phyloP scores from a whole-genome alignment of 345 rosid species.

The Orychophragmus violaceus region DNA sequence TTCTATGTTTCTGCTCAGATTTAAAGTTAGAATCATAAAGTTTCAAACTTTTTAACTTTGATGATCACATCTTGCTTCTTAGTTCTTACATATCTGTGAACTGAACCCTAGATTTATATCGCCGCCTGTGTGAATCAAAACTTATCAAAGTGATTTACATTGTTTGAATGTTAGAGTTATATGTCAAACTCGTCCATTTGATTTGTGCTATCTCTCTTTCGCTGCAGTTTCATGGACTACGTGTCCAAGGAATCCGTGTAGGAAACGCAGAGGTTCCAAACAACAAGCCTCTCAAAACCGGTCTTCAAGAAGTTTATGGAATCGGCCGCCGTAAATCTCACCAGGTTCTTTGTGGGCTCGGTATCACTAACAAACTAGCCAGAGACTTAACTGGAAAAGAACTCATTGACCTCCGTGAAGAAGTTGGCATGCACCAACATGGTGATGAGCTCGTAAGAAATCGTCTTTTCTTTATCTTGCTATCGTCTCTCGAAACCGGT shows the following conservation, averaged over 20 bases:
- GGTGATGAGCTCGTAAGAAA: slow-evolving; percentile 70
- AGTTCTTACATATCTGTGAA: background rate
- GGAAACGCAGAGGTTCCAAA: slow-evolving; percentile 67
- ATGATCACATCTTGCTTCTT: background rate
- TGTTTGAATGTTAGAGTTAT: background rate
- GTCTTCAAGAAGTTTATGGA: slow-evolving; percentile 70
- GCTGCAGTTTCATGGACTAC: slow-evolving; percentile 42
- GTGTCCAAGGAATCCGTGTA: slow-evolving; percentile 52
- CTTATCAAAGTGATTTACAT: background rate
- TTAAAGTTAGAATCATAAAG: background rate
- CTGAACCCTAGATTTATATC: background rate
- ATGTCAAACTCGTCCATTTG: background rate
- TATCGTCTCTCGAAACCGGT: background rate
- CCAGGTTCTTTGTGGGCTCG: slow-evolving; percentile 54
- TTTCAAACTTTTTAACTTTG: background rate
- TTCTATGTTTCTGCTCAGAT: background rate
- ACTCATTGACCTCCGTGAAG: slow-evolving; percentile 56
- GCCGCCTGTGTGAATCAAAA: background rate
- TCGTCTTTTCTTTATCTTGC: background rate
- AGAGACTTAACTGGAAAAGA: slow-evolving; percentile 65
- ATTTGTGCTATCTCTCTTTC: background rate
- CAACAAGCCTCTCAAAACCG: slow-evolving; percentile 43
- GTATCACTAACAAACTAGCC: slow-evolving; percentile 58
- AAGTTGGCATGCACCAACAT: slow-evolving; percentile 52
- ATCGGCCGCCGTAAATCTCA: slow-evolving; percentile 59